A percentile compares a stretch with the other conserved stretches of the same genome.
phyloP scores from a whole-genome alignment of 2,329 filamentous ascomycete genomes.

The Ophiocordyceps camponoti-saundersi region DNA sequence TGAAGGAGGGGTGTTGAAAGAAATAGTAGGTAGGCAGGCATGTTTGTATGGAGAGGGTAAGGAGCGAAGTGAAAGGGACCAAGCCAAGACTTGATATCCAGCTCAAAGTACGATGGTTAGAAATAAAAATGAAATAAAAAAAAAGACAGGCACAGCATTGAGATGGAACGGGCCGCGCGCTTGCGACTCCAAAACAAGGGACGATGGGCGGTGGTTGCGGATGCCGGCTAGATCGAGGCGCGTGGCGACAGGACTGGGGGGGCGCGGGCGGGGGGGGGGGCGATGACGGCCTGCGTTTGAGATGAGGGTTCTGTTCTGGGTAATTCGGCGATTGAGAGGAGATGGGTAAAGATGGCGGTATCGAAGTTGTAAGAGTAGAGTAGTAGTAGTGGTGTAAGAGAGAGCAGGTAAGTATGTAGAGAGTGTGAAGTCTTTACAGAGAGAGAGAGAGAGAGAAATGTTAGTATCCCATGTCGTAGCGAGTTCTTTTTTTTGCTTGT shows the following conservation, averaged over 20 bases:
- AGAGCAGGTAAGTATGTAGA: no score
- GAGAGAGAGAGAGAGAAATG: no score
- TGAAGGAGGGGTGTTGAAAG: background rate
- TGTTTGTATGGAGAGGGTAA: background rate
- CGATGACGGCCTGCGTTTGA: background rate
- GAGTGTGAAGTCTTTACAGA: background rate
- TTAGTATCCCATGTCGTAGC: no score
- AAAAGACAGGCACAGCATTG: background rate
- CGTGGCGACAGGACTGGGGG: no score
- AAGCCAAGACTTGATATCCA: background rate
- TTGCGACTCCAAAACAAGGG: background rate
- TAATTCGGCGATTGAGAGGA: background rate
- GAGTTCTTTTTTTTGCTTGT: no score
- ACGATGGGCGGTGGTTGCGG: background rate
- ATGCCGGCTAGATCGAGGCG: background rate
- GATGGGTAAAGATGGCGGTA: background rate
- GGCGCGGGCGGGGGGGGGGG: no score
- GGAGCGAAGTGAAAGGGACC: background rate
- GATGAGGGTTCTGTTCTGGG: background rate
- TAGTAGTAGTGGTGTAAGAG: no score
- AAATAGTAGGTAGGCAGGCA: no score
- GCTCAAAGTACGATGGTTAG: background rate
- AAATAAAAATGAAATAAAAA: background rate
- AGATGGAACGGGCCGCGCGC: slow-evolving; percentile 1
- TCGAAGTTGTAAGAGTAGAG: no score